phyloP scores from a whole-genome alignment of 495 filamentous ascomycete genomes.

The Podospora conica region DNA sequence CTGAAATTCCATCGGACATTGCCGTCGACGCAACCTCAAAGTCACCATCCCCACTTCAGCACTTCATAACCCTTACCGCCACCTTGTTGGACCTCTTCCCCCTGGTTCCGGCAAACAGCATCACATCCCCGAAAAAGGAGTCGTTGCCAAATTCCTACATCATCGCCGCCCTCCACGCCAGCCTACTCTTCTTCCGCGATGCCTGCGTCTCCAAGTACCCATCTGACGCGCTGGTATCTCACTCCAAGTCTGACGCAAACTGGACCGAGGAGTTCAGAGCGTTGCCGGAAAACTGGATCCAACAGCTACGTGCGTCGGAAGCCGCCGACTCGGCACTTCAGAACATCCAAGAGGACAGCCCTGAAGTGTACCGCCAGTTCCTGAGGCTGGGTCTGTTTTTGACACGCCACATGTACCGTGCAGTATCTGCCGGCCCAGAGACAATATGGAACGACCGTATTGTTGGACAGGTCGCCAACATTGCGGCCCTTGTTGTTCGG shows the following conservation, averaged over 20 bases:
- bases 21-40: conserved; percentile 1
- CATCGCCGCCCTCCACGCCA: conserved; percentile 24
- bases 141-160: conserved; percentile 17
- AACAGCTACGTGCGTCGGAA: not conserved
- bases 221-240: conserved; percentile 2
- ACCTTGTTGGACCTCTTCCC: conserved; percentile 25
- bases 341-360: conserved; percentile 12
- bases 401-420: conserved; percentile 20
- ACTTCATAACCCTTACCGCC: conserved; percentile 19
- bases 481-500: conserved; percentile 25
- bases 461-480: conserved; percentile 24
- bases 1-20: conserved; percentile 20
- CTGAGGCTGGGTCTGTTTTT: conserved; percentile 22
- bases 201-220: conserved; percentile 22
- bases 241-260: conserved; percentile 11
- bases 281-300: conserved; percentile 19
- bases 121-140: not conserved
- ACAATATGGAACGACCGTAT: conserved; percentile 20
- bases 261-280: conserved; percentile 22
- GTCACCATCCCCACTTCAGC: conserved; percentile 21
- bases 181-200: conserved; percentile 27
- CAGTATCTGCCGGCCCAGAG: conserved; percentile 7
- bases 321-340: not conserved
- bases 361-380: conserved; percentile 23
- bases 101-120: conserved; percentile 6